phyloP scores from a whole-genome alignment of 2,329 filamentous ascomycete genomes.

The Cytospora paraplurivora region DNA sequence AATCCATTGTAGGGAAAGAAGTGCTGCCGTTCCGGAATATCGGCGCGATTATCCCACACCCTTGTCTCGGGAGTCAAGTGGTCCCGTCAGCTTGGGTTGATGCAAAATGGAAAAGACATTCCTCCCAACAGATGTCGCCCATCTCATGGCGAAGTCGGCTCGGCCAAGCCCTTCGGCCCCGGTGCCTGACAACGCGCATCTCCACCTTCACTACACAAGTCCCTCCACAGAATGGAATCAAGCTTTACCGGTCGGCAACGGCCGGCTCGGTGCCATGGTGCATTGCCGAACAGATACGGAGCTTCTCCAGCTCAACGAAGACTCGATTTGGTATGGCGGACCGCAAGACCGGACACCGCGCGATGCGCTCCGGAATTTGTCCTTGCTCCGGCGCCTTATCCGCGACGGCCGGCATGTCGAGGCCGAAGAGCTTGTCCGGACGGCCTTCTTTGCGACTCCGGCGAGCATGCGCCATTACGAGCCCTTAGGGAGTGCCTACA shows the following conservation, averaged over 20 bases:
- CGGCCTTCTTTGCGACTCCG: constrained; percentile 48
- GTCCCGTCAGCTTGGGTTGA: not conserved
- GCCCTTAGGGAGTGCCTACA: constrained; percentile 40
- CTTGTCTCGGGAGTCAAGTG: not conserved
- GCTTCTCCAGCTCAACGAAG: constrained; percentile 49
- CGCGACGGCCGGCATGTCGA: constrained; percentile 42
- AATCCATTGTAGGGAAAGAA: not conserved
- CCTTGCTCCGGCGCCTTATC: constrained; percentile 44
- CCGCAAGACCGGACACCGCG: constrained; percentile 46
- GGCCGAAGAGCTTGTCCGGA: constrained; percentile 44
- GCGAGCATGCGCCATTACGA: constrained; percentile 51
- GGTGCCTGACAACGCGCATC: not conserved
- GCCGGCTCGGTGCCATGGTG: constrained; percentile 47
- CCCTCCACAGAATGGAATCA: constrained; percentile 39
- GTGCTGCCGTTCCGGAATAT: constrained; percentile 1
- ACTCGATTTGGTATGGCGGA: constrained; percentile 51
- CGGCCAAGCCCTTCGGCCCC: not conserved
- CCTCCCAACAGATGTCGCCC: not conserved
- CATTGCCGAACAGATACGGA: constrained; percentile 48
- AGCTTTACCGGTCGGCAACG: constrained; percentile 52
- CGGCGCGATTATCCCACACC: constrained; percentile 21
- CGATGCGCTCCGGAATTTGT: constrained; percentile 41
- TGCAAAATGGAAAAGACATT: constrained; percentile 2
- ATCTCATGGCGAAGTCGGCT: not conserved
- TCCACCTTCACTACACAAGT: constrained; percentile 35